These are phyloP conservation scores for Wickerhamiella dianesei DNA, from an alignment of 805 yeast genomes.

Conservation along the genomic window DNA sequence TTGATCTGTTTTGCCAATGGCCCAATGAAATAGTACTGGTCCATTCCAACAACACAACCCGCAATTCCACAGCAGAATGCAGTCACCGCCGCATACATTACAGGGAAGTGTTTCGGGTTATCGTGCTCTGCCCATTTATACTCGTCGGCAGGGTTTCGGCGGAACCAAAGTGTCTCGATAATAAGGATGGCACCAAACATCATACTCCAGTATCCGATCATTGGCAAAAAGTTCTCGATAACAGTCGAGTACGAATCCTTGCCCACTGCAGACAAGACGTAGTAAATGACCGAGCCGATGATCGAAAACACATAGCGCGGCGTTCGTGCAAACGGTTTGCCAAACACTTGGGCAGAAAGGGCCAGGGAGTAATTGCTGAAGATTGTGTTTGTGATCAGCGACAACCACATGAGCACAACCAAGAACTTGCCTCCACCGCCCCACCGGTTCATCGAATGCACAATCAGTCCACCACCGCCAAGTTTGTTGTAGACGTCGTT, in stretches of 20 bases:
- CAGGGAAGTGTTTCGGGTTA: conserved; percentile 42
- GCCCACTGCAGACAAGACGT: conserved; percentile 65
- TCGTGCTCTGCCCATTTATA: conserved; percentile 73
- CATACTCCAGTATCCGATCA: conserved; percentile 86
- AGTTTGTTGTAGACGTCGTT: conserved; percentile 36
- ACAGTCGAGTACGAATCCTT: conserved; percentile 57
- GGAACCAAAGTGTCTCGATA: conserved; percentile 61
- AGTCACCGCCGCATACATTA: conserved; percentile 56
- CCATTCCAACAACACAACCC: conserved; percentile 80
- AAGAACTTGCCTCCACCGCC: conserved; percentile 65
- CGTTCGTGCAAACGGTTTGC: conserved; percentile 36
- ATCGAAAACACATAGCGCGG: conserved; percentile 74
- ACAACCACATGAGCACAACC: conserved; percentile 52
- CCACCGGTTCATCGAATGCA: conserved; percentile 57
- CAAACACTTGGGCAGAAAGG: conserved; percentile 51
- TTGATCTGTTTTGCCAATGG: conserved; percentile 57
- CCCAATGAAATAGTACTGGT: conserved; percentile 73
- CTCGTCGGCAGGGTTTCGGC: conserved; percentile 36
- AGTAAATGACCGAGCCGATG: conserved; percentile 45
- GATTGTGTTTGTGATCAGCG: conserved; percentile 69
- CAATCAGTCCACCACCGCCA: conserved; percentile 68
- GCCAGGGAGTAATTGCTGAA: conserved; percentile 74
- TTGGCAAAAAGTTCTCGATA: conserved; percentile 69
- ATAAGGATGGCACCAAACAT: conserved; percentile 59
- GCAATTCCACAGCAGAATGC: conserved; percentile 59